Base-by-base conservation (phyloP, 495 filamentous ascomycete genomes). In the Aspergillus kassunensis region DNA sequence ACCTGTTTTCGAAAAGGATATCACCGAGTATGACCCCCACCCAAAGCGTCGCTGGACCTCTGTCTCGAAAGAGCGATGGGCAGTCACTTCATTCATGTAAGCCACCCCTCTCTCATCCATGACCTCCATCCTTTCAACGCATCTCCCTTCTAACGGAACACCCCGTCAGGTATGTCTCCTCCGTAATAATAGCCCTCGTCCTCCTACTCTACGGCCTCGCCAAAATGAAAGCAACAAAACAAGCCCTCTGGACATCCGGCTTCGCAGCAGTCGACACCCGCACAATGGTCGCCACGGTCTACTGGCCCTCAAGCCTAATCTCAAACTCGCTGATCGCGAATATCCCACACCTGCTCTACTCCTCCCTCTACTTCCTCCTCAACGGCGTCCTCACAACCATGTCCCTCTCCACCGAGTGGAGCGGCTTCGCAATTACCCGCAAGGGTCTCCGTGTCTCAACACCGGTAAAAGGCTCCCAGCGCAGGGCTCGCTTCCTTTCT, bases 381-480 rank as follows among this genome's bases (percentile, higher is more conserved):
- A 72, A 77, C 55, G 46, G 61, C 21, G 34, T 75, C 2, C 49
- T 71, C 15, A 70, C 69, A 29, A 49, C 58, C 43, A 76, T 80
- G 74, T 55, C 74, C 21, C 52, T 66, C 13, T 59, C 62, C 5
- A 15, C 56, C 3, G 62, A 79, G 51, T 76, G 64, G 57, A 59
- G 46, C 39, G 42, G 42, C 1, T 72, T 63, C 31, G 64, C 64
- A 2, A 41, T 33, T 12, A 18, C 41, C 1, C 56, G 63, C 5
- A 74, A 69, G 44, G 44, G 60, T 1, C 64, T 83, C 1, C 67
- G 80, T 7, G 75, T 82, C 10, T 76, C 77, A 0, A 47, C 29
- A 2, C 53, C 59, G 12, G 73, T 76, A 5, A 25, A 37, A 0
- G 50, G 55, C 3, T 73, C 80, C 47, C 75, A 78, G 49, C 60